These are phyloP conservation scores for Amanita rubescens DNA, from an alignment of 768 basidiomycete genomes.

Conservation along the genomic window DNA sequence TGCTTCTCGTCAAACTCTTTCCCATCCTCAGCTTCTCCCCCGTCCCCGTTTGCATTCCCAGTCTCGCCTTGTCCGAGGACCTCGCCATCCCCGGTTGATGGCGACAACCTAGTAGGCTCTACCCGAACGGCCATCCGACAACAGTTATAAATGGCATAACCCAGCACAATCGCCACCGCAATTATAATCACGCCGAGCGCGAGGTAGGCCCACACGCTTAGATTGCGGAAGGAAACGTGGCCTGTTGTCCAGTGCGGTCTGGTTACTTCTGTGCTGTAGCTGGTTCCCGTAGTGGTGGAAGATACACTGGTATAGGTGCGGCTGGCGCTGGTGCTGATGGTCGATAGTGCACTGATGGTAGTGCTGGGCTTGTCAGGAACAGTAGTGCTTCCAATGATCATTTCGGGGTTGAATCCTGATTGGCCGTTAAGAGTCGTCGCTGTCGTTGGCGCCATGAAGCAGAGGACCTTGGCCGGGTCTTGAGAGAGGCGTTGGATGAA, in stretches of 20 bases:
- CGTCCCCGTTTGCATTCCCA: neutral
- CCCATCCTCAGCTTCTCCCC: neutral
- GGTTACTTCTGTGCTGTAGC: neutral
- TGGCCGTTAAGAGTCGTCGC: no score
- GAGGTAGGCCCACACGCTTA: constrained; percentile 3
- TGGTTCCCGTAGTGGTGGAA: neutral
- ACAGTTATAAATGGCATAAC: neutral
- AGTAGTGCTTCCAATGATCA: no score
- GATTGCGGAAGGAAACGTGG: neutral
- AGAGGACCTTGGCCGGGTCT: no score
- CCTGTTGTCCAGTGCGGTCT: neutral
- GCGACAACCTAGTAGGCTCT: no score
- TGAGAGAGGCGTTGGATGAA: no score
- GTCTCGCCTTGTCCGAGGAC: no score
- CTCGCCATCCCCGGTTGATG: no score
- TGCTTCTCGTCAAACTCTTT: no score
- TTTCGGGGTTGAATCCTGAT: no score
- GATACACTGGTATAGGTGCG: neutral
- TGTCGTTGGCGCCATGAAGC: no score
- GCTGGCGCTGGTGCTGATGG: neutral
- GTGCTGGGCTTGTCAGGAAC: no score
- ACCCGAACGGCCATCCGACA: neutral
- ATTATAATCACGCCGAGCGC: neutral
- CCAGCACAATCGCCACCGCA: neutral
- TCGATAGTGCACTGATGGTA: no score